Percentiles rank a stretch among this genome's conserved stretches.
phyloP scores from a whole-genome alignment of 1,284 basidiomycete genomes.

The Apiotrichum sp. region DNA sequence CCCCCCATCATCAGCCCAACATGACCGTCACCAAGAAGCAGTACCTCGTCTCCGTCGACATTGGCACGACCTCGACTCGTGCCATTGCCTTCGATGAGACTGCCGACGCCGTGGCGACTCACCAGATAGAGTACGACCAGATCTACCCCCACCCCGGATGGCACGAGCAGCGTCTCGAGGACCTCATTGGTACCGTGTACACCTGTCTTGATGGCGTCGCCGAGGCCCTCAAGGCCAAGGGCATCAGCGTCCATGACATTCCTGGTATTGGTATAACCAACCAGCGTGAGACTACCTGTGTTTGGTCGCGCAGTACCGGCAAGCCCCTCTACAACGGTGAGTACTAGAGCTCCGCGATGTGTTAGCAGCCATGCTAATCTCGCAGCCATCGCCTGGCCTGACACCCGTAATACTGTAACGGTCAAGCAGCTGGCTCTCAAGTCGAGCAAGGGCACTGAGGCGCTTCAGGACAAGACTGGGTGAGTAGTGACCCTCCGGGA shows the following conservation, averaged over 20 bases:
- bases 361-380: neutral
- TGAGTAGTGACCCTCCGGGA: neutral
- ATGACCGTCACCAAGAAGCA: constrained; percentile 7
- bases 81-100: constrained; percentile 89
- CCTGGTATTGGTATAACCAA: constrained; percentile 89
- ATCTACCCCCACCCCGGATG: constrained; percentile 87
- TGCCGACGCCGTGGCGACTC: constrained; percentile 77
- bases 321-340: constrained; percentile 65
- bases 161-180: constrained; percentile 90
- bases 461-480: constrained; percentile 16
- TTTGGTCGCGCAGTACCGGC: constrained; percentile 86
- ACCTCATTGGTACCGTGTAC: constrained; percentile 73
- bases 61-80: constrained; percentile 59
- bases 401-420: constrained; percentile 59
- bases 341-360: neutral
- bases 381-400: constrained; percentile 88
- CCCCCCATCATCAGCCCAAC: neutral
- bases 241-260: constrained; percentile 67
- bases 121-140: constrained; percentile 87
- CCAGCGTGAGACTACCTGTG: constrained; percentile 92
- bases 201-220: constrained; percentile 70
- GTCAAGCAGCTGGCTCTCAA: constrained; percentile 10
- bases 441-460: constrained; percentile 6
- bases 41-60: constrained; percentile 11
- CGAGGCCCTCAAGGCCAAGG: constrained; percentile 63